Base-by-base conservation (phyloP, 164 flowering plant genomes). In the Berberis thunbergii region DNA sequence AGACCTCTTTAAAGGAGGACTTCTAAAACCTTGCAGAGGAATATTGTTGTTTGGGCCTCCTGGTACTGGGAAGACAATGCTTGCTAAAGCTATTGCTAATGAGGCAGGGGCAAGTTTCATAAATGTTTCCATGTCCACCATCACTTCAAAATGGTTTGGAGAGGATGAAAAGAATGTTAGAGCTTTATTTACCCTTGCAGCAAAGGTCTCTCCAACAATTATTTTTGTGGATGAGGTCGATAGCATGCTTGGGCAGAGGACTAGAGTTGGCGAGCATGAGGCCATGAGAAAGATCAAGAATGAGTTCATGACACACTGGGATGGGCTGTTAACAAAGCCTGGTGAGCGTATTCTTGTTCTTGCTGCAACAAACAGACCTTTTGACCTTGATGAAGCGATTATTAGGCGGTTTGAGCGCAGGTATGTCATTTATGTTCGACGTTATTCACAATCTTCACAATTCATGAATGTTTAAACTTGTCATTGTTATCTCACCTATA, bases 301-400 rank as follows among this genome's bases (percentile, higher is more conserved):
- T 72, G 97, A 93, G 81, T 93, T 93, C 75, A 93, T 93, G 98
- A 74, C 92, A 56, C 97, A 93, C 56, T 93, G 98, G 98, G 98
- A 93, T 77, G 98, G 98, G 43, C 79, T 93, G 40, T 38, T 82
- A 78, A 79, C 97, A 3, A 87, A 86, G 61, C 76, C 84, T 10
- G 96, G 96, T 43, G 95, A 88, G 67, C 72, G 82, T 45, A 88
- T 90, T 43, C 93, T 91, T 61, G 97, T 94, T 59, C 97, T 91
- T 65, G 98, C 97, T 56, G 98, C 97, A 6, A 88, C 98, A 55
- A 94, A 94, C 66, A 78, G 98, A 72, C 98, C 97, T 38, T 94
- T 94, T 74, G 98, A 94, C 73, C 96, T 94, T 57, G 98, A 94
- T 76, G 97, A 94, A 77, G 98, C 97, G 56, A 26, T 26, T 26